phyloP scores from a whole-genome alignment of 169 alveolate species.

The Miamiensis avidus region DNA sequence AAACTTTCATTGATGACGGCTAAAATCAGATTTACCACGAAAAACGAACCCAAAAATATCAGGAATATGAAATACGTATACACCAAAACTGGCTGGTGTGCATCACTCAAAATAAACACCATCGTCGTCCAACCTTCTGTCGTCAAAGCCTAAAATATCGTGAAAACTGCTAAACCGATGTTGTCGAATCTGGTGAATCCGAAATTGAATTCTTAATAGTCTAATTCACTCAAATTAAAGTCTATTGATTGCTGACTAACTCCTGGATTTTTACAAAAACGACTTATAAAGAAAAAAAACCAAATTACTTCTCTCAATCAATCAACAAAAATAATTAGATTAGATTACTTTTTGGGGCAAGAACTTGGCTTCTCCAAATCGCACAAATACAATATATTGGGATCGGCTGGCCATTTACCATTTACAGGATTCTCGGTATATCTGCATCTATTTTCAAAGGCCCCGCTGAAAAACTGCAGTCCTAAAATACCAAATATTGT shows the following conservation, averaged over 20 bases:
- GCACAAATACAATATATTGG: constrained; percentile 3
- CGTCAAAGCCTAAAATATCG: constrained; percentile 38
- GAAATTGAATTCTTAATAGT: constrained; percentile 29
- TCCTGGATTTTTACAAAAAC: constrained; percentile 31
- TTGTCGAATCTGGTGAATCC: constrained; percentile 42
- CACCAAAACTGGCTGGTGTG: constrained; percentile 16
- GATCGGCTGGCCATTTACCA: constrained; percentile 17
- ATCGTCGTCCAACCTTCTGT: constrained; percentile 40
- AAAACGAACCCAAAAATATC: constrained; percentile 31
- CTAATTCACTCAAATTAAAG: background rate
- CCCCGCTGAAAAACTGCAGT: constrained; percentile 57
- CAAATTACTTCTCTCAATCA: no score
- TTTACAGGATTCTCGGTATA: constrained; percentile 27
- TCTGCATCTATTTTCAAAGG: constrained; percentile 54
- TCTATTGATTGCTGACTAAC: background rate
- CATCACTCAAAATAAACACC: constrained; percentile 9
- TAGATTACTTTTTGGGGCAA: background rate
- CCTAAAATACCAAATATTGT: constrained; percentile 75
- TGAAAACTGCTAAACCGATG: constrained; percentile 25
- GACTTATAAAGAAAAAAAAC: background rate
- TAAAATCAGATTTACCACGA: constrained; percentile 38
- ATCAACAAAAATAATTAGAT: no score
- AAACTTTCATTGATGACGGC: constrained; percentile 47
- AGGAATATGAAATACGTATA: constrained; percentile 25
- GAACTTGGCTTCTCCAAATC: background rate